phyloP scores from a whole-genome alignment of 345 rosid species.

The Ceriops decandra region DNA sequence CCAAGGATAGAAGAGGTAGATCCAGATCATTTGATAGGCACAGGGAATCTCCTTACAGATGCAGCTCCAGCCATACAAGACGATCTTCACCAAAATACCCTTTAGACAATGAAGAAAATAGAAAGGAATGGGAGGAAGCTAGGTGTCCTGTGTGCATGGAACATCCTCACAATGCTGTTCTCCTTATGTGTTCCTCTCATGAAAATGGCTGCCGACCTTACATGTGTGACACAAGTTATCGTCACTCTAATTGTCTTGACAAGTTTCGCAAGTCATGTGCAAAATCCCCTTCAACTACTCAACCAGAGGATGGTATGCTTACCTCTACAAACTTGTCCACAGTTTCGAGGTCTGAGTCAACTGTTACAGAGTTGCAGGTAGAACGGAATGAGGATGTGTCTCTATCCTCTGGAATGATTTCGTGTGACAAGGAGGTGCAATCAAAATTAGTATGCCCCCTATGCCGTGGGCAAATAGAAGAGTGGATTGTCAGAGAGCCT shows the following conservation, averaged over 20 bases:
- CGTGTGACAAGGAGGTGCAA: slow-evolving; percentile 37
- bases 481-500: slow-evolving; percentile 64
- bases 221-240: slow-evolving; percentile 97
- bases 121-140: slow-evolving; percentile 94
- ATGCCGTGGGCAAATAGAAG: slow-evolving; percentile 81
- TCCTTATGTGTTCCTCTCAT: slow-evolving; percentile 83
- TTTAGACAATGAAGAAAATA: slow-evolving; percentile 43
- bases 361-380: slow-evolving; percentile 29
- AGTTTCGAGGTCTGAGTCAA: slow-evolving; percentile 27
- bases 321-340: slow-evolving; percentile 17
- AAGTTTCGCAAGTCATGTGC: slow-evolving; percentile 71
- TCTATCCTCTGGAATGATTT: slow-evolving; percentile 11
- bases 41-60: slow-evolving; percentile 51
- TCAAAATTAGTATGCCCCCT: slow-evolving; percentile 73
- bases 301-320: slow-evolving; percentile 33
- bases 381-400: slow-evolving; percentile 37
- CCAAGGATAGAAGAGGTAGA: slow-evolving; percentile 83
- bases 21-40: slow-evolving; percentile 62
- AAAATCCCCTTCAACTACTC: slow-evolving; percentile 30
- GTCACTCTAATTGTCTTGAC: slow-evolving; percentile 94
- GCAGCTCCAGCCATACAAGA: slow-evolving; percentile 51
- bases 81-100: slow-evolving; percentile 43
- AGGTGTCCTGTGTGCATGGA: slow-evolving; percentile 98
- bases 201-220: slow-evolving; percentile 92
- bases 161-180: slow-evolving; percentile 96